Conservation (phyloP, 225 moss, liverwort and hornwort genomes). For the Rhytidiadelphus loreus region DNA sequence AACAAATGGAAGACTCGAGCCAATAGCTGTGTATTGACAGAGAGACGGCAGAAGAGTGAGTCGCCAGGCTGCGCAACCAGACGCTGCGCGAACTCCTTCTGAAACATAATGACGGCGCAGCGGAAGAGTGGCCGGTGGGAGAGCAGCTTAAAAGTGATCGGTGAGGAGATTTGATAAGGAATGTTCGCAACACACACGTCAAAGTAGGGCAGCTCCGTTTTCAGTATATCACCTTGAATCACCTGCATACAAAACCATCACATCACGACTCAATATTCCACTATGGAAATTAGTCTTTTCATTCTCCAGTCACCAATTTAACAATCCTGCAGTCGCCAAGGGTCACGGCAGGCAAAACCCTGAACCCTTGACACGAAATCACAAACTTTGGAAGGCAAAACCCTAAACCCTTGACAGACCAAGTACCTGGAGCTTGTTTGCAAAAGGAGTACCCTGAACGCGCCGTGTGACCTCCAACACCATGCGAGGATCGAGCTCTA, state of each 20-base stretch:
- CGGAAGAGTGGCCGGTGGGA: conserved; percentile 81
- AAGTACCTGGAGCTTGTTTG: conserved; percentile 57
- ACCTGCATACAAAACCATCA: conserved; percentile 32
- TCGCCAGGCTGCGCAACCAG: conserved; percentile 75
- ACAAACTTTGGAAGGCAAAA: not conserved
- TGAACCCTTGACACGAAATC: not conserved
- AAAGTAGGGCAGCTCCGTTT: conserved; percentile 78
- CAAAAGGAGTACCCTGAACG: conserved; percentile 65
- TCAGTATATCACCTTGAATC: conserved; percentile 81
- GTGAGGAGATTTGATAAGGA: conserved; percentile 82
- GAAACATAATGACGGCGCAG: conserved; percentile 87
- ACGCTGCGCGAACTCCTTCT: conserved; percentile 87
- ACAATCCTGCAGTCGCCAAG: not conserved
- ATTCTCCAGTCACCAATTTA: not conserved
- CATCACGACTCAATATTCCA: too few relatives aligned
- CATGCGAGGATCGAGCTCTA: conserved; percentile 87
- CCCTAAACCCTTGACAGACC: not conserved
- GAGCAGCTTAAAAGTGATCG: conserved; percentile 81
- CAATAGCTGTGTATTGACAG: conserved; percentile 78
- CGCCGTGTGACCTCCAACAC: conserved; percentile 72
- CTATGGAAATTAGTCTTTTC: too few relatives aligned
- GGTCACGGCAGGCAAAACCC: not conserved
- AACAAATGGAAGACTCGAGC: conserved; percentile 79
- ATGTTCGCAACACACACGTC: conserved; percentile 86
- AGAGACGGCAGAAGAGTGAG: conserved; percentile 77